Base-by-base conservation (phyloP, 2,329 filamentous ascomycete species). In the Aspergillus tubingensis region DNA sequence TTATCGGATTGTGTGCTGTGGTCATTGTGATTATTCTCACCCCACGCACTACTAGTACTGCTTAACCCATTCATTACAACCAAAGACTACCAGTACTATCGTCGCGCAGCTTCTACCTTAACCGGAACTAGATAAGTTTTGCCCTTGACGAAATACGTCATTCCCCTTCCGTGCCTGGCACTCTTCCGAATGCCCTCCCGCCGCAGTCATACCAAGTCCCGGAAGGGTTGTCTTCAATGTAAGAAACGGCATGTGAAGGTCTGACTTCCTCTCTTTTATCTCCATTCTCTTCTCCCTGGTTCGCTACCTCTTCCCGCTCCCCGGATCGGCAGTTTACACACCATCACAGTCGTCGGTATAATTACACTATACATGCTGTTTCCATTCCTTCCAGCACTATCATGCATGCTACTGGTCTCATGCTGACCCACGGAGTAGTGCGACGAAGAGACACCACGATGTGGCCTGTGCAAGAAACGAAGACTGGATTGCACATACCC, bases 171-270 rank as follows among this genome's bases (percentile, higher is more conserved):
- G n/a, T 10, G 32, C 36, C 39, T 43, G n/a, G 8, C 21, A 36
- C 17, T 21, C 19, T 39, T 54, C 54, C 62, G 61, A 54, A 73
- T 73, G 71, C 70, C 70, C 48, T 70, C 69, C 25, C 71, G 71
- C 58, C 71, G 71, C 62, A 72, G 68, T 36, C 75, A 77, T 63
- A 77, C 73, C 27, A 77, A 77, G 63, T 76, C 74, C 65, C 74
- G 76, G 38, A 75, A 74, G 65, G 75, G 75, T 39, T 77, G 75
- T 58, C 66, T 71, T 60, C 73, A 76, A 58, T 77, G 75, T 68
- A 77, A 77, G 62, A 68, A 72, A 59, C 67, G 75, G 58, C 74
- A 76, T 61, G 74, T 77, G 32, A 77, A 77, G 74, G 75, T 77
- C 51, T 15, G 69, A 65, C 39, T 38, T 27, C 15, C 15, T 27